Base-by-base conservation (phyloP, 352 stramenopile genomes). In the Globisporangium lucens region DNA sequence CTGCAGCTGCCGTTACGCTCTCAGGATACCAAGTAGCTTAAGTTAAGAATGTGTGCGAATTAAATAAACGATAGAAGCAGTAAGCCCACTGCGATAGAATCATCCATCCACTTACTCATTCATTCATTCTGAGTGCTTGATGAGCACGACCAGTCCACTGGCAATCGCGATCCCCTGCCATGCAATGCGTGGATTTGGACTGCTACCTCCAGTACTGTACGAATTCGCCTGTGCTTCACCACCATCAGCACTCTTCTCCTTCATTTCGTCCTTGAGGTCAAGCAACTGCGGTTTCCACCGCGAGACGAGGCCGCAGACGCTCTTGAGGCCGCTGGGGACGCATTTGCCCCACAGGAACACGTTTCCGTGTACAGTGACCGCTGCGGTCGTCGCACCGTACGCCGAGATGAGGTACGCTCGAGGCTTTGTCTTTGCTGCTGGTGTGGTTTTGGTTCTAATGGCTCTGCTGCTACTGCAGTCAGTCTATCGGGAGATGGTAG, bases 111-210 rank as follows among this genome's bases (percentile, higher is more conserved):
- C 2, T 6, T 33, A 33, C 30, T 33, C 30, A 33, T 36, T 36
- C 51, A 56, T 13, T 57, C 53, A 59, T 9, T 38, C 10, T 3
- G 9, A 51, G 61, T 83, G 70, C 22, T 66, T 66, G 20, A 69
- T 75, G 41, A 88, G 72, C 13, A 85, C 38, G 8, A 87, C 60
- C 20, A 89, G 61, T 13, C 81, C 81, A 38, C 75, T 72, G 3
- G 81, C 79, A 56, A 89, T 75, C 5, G 76, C 76, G 12, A 89
- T 76, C 41, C 66, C 75, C 9, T 80, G 69, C 77, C 76, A 87
- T 30, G 68, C 47, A 33, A 70, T 56, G 15, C 10, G n/a, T 35
- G 5, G 9, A 41, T 20, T 17, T 24, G 13, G 5, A 12, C 27
- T 41, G 10, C 29, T 56, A 33, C 2, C 41, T 46, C 47, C 20